Evolutionary conservation across 177 flowering plant species (phyloP).

Genomic region (Vitis hybrid): DNA sequence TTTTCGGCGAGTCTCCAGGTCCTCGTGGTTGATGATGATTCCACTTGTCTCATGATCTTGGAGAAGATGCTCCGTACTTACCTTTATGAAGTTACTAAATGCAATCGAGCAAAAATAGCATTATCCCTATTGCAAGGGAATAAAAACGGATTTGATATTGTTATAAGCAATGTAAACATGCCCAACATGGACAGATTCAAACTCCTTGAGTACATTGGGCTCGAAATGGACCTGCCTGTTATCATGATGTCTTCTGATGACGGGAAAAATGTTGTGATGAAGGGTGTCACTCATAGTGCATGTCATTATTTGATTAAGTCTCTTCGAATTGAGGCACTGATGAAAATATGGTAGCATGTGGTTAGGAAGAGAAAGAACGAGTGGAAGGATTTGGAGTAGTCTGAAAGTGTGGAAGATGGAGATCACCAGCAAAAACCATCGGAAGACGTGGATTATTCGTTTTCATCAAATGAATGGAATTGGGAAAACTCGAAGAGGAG

Average conservation of each 20-base stretch:
- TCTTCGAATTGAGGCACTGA: too few relatives aligned
- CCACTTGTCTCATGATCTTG: constrained; percentile 9
- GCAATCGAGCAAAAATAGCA: constrained; percentile 63
- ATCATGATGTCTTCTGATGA: constrained; percentile 76
- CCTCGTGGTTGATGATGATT: constrained; percentile 90
- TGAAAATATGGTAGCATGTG: too few relatives aligned
- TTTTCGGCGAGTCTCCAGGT: constrained; percentile 87
- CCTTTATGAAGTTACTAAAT: constrained; percentile 73
- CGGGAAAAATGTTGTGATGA: constrained; percentile 53
- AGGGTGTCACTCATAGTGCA: constrained; percentile 68
- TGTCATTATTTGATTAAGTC: not conserved
- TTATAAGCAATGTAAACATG: constrained; percentile 92
- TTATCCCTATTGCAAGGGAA: constrained; percentile 53
- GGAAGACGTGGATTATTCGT: constrained; percentile 40
- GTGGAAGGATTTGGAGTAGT: constrained; percentile 40
- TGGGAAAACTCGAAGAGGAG: constrained; percentile 35
- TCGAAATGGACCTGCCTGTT: constrained; percentile 77
- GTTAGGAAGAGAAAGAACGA: constrained; percentile 49
- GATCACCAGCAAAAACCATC: constrained; percentile 14
- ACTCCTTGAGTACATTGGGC: constrained; percentile 74
- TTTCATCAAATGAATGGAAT: constrained; percentile 38
- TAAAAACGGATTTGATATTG: constrained; percentile 68
- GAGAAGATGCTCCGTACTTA: constrained; percentile 78
- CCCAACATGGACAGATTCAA: constrained; percentile 97
- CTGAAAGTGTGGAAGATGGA: constrained; percentile 43